Base-by-base conservation (phyloP, 2,329 filamentous ascomycete genomes). In the Cladosporium oxysporum region DNA sequence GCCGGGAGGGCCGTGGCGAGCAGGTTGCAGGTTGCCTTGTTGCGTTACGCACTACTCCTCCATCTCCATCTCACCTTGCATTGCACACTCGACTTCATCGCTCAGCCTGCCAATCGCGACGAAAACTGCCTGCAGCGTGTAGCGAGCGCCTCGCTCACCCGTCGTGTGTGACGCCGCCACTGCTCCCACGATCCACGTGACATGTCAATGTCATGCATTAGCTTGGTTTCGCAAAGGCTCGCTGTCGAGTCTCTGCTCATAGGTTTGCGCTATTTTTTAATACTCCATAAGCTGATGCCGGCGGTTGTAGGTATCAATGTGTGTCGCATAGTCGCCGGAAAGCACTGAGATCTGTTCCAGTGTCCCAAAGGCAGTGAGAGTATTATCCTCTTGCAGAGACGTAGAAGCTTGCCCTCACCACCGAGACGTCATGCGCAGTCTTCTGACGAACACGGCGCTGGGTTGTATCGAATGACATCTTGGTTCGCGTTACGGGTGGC, bases 141-240 rank as follows among this genome's bases (percentile, higher is more conserved):
- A 47, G 41, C 41, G 41, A 47, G 52, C 52, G 26, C 26, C 29
- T 29, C 52, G 29, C 29, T 57, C n/a, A 47, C 41, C 41, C 41
- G n/a, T 12, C 50, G 21, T 44, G 61, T 63, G 49, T 29, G 33
- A 55, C 50, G 35, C 49, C 35, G 50, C 60, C 23, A 35, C 33
- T 35, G 26, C 37, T 47, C n/a, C 61, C 50, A 44, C 8, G 14
- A 21, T 23, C 50, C 50, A 63, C 61, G 61, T 63, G 61, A 63
- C 61, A 63, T 63, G 61, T 57, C 61, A 63, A 47, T 63, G 61
- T 47, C 61, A 63, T 57, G 61, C 50, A 57, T 63, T 37, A 47
- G 61, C 61, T 57, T 26, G 28, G 58, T 50, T 21, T 35, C 58
- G 37, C 41, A 50, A 31, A 44, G 41, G 44, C 21, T 50, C 18